Base-by-base conservation (phyloP, 805 yeast species). In the Ogataea angusta region DNA sequence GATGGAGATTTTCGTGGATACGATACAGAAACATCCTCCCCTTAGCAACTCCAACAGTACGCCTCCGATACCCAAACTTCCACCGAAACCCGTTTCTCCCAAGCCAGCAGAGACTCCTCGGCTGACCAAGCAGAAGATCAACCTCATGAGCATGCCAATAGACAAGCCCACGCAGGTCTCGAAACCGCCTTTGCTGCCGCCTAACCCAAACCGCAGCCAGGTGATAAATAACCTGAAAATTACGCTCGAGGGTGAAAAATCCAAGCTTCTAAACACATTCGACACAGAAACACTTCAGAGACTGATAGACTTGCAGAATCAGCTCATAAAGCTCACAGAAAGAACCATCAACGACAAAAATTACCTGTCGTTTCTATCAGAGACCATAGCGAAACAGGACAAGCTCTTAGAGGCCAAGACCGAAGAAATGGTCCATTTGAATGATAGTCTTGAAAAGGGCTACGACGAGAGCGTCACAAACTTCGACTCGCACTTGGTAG, bases 401-500 rank as follows among this genome's bases (percentile, higher is more conserved):
- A 29, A 42, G 40, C 48, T 62, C 13, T 29, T 57, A 4, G 41
- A 40, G 0, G 6, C 33, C 6, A 56, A 51, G 17, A 36, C 40
- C 10, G 28, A 14, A 10, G 48, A 49, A 15, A 26, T 51, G 19
- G 18, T 36, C 12, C 13, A 18, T 3, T 34, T 46, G 26, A 38
- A 45, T 35, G 9, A 58, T 60, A 5, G 39, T 48, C 4, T 65
- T 59, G 30, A 69, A 73, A 1, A 45, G 9, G 22, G 26, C 31
- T 37, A 41, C 25, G 17, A 40, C 2, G 30, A 51, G 1, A 53
- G 61, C 10, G 51, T 50, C 10, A 60, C 59, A 6, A 60, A 69
- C 25, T 55, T 73, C 2, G 78, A 72, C 40, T 68, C 69, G 9
- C 48, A 71, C 3, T 62, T 78, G 1, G 62, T 67, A 25, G 76